Conservation (phyloP, 345 rosid genomes). For the Melaleuca quinquenervia region DNA sequence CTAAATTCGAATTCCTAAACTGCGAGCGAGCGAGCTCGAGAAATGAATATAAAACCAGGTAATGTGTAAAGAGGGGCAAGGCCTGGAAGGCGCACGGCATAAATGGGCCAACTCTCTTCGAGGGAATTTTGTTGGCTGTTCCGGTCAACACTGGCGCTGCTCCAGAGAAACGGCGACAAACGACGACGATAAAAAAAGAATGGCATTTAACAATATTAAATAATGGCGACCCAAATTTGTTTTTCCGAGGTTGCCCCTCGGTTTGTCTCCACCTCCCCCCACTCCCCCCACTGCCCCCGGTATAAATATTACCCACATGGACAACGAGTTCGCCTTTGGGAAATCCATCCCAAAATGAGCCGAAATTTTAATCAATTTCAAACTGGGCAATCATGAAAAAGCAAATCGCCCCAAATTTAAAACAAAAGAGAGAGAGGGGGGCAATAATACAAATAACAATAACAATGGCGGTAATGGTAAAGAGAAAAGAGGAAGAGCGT, state of each 20-base stretch:
- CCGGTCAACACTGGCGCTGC: not conserved
- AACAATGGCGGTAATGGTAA: not conserved
- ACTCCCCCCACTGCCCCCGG: not conserved
- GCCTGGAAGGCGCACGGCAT: not conserved
- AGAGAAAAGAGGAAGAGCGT: not conserved
- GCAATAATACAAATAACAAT: too few relatives aligned
- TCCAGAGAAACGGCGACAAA: not conserved
- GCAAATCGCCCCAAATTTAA: not conserved
- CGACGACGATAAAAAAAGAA: too few relatives aligned
- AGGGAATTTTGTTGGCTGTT: not conserved
- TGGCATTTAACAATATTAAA: not conserved
- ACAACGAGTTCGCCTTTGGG: not conserved
- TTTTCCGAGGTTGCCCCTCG: not conserved
- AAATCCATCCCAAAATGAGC: too few relatives aligned
- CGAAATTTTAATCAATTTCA: too few relatives aligned
- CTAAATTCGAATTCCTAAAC: too few relatives aligned
- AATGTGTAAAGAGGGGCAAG: not conserved
- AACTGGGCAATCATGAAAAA: not conserved
- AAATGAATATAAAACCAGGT: not conserved
- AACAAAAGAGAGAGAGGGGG: not conserved
- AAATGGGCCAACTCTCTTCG: not conserved
- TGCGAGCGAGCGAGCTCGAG: too few relatives aligned
- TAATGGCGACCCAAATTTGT: not conserved
- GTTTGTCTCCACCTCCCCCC: not conserved
- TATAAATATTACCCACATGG: not conserved